phyloP scores from a whole-genome alignment of 768 basidiomycete species.

The Termitomyces heimii region DNA sequence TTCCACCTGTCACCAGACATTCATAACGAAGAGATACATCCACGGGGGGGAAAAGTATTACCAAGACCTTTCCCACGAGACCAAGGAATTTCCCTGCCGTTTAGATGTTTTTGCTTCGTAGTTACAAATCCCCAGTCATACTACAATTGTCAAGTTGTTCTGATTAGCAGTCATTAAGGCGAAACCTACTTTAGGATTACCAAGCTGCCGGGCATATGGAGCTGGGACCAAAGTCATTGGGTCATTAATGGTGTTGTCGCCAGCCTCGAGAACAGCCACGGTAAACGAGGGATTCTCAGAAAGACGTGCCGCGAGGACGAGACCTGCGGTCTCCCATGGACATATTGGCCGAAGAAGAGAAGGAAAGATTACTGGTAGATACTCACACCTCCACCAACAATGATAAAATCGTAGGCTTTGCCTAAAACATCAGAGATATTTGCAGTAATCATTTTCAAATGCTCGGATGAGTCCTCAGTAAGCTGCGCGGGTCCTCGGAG shows the following conservation, averaged over 20 bases:
- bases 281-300: slow-evolving; percentile 29
- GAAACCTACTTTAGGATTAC: slow-evolving; percentile 20
- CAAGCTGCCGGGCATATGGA: slow-evolving; percentile 22
- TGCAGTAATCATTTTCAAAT: slow-evolving; percentile 5
- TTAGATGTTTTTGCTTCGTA: slow-evolving; percentile 20
- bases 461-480: not conserved
- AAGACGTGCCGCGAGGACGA: slow-evolving; percentile 36
- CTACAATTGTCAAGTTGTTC: slow-evolving; percentile 2
- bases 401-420: slow-evolving; percentile 24
- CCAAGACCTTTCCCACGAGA: slow-evolving; percentile 27
- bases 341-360: not conserved
- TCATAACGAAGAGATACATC: not conserved
- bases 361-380: not conserved
- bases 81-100: slow-evolving; percentile 21
- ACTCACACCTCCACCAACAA: slow-evolving; percentile 22
- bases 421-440: slow-evolving; percentile 11
- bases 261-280: slow-evolving; percentile 35
- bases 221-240: slow-evolving; percentile 26
- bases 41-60: not conserved
- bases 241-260: slow-evolving; percentile 25
- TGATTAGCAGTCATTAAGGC: not conserved
- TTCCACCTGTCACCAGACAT: slow-evolving; percentile 29
- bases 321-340: slow-evolving; percentile 22
- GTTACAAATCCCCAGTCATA: slow-evolving; percentile 33
- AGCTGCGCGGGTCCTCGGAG: not conserved